Conservation (phyloP, 2,329 filamentous ascomycete species). For the Verticillium isaacii region DNA sequence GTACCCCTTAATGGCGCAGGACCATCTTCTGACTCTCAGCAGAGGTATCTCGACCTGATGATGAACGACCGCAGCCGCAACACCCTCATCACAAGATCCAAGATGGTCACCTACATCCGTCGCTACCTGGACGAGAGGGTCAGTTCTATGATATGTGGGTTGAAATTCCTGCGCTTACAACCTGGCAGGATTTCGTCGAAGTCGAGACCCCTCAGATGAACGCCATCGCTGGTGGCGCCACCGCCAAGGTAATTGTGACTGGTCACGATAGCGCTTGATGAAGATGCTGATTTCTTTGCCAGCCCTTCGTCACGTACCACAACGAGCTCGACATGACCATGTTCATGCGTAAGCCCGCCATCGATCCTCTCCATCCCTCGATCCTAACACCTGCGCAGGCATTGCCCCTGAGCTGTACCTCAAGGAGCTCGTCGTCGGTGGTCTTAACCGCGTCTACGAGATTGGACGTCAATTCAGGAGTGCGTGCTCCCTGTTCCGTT, state of each 20-base stretch:
- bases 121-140: slow-evolving; percentile 74
- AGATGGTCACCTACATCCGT: slow-evolving; percentile 85
- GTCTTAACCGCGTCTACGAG: slow-evolving; percentile 91
- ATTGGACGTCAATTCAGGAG: slow-evolving; percentile 93
- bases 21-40: neutral
- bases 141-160: neutral
- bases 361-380: neutral
- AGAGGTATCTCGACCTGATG: slow-evolving; percentile 86
- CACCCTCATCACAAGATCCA: slow-evolving; percentile 78
- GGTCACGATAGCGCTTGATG: neutral
- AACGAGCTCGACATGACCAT: slow-evolving; percentile 94
- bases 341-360: slow-evolving; percentile 69
- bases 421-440: slow-evolving; percentile 93
- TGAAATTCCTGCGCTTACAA: too few species aligned
- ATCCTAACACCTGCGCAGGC: neutral
- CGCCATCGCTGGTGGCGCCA: slow-evolving; percentile 89
- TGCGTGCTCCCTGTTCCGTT: neutral
- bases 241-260: slow-evolving; percentile 54
- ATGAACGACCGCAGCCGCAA: slow-evolving; percentile 88
- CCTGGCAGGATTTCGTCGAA: slow-evolving; percentile 69
- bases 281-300: neutral
- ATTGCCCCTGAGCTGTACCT: slow-evolving; percentile 87
- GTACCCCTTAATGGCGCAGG: neutral
- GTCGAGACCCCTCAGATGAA: slow-evolving; percentile 99
- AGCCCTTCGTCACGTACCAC: slow-evolving; percentile 89